Percentiles rank a stretch among this genome's conserved stretches.
Conservation (phyloP, 2,329 filamentous ascomycete genomes). For the Scedosporium minutisporum region DNA sequence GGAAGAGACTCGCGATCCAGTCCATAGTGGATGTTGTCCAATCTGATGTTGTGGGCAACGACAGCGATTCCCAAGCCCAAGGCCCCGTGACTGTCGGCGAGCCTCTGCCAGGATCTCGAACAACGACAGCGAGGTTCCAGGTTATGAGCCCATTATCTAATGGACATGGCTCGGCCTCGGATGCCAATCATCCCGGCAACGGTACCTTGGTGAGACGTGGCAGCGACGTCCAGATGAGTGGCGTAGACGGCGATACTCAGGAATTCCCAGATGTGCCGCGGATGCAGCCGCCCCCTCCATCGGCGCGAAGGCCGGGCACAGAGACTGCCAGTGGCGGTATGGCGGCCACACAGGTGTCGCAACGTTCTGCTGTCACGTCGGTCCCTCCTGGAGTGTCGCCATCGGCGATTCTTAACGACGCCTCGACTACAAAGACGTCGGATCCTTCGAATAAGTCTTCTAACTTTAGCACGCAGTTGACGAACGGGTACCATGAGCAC, state of each 20-base stretch:
- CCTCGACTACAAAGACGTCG: constrained; percentile 87
- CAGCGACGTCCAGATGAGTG: constrained; percentile 54
- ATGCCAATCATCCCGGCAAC: constrained; percentile 39
- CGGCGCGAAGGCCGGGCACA: constrained; percentile 18
- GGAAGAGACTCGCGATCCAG: constrained; percentile 54
- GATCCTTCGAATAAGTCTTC: constrained; percentile 59
- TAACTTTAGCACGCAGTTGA: constrained; percentile 60
- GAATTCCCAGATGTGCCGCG: constrained; percentile 34
- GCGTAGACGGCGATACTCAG: constrained; percentile 37
- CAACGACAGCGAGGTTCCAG: constrained; percentile 43
- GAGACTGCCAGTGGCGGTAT: constrained; percentile 25
- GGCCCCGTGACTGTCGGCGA: constrained; percentile 55
- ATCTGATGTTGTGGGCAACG: constrained; percentile 42
- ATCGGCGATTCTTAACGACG: constrained; percentile 63
- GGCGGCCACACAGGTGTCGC: constrained; percentile 50
- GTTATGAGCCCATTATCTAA: constrained; percentile 51
- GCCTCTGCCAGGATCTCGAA: constrained; percentile 42
- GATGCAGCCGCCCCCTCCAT: constrained; percentile 37
- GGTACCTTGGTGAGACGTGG: constrained; percentile 34
- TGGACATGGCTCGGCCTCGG: constrained; percentile 36
- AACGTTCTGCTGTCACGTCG: constrained; percentile 50
- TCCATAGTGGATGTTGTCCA: constrained; percentile 38
- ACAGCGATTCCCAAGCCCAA: constrained; percentile 44
- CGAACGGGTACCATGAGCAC: constrained; percentile 53
- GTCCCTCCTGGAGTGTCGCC: constrained; percentile 49